Percentiles rank a stretch among this genome's conserved stretches.
phyloP scores from a whole-genome alignment of 108 stramenopile species.

The Nannochloropsis salina region DNA sequence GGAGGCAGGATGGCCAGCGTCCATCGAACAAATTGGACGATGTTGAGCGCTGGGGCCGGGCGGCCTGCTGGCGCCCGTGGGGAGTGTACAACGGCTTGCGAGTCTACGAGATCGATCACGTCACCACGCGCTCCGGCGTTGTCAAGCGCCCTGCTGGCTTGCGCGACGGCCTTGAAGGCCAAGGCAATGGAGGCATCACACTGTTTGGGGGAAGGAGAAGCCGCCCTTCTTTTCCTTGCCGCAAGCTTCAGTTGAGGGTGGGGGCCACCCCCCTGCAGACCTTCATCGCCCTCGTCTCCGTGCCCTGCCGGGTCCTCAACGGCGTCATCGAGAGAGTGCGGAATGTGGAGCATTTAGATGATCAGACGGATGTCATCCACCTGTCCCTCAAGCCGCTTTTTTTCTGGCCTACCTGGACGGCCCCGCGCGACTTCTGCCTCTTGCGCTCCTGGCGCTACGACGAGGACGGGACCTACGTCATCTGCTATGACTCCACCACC shows the following conservation, averaged over 20 bases:
- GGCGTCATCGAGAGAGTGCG: constrained; percentile 52
- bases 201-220: neutral
- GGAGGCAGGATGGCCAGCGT: neutral
- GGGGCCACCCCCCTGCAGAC: constrained; percentile 38
- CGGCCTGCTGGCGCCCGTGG: constrained; percentile 15
- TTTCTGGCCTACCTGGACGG: constrained; percentile 78
- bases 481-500: constrained; percentile 69
- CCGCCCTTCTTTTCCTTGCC: neutral
- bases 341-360: constrained; percentile 73
- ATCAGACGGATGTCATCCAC: constrained; percentile 80
- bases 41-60: neutral
- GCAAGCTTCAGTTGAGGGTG: constrained; percentile 15
- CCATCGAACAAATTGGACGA: neutral
- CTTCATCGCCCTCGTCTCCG: constrained; percentile 39
- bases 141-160: neutral
- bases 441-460: constrained; percentile 79
- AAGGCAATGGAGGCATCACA: neutral
- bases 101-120: neutral
- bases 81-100: neutral
- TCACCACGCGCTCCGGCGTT: neutral
- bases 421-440: constrained; percentile 77
- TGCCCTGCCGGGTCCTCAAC: constrained; percentile 25
- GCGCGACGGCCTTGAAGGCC: neutral
- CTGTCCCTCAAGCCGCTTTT: constrained; percentile 70
- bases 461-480: constrained; percentile 73